A percentile compares a stretch with the other conserved stretches of the same genome.
These are phyloP conservation scores for Pseudomassariella vexata DNA, from an alignment of 2,329 filamentous ascomycete genomes.

Conservation along the genomic window DNA sequence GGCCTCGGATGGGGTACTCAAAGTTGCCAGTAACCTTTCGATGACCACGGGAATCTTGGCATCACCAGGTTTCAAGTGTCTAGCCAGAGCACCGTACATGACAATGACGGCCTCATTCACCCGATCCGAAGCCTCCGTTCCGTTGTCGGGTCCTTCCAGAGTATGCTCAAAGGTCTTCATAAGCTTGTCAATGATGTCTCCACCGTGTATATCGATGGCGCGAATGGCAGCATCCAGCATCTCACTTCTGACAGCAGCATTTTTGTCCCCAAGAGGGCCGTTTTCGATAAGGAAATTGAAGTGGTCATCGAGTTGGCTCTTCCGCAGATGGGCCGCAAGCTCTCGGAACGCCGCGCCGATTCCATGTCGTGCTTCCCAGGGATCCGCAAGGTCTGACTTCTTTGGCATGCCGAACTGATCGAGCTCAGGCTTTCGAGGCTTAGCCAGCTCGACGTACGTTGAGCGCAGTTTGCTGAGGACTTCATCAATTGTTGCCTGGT, in stretches of 20 bases:
- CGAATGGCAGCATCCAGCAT: slow-evolving; percentile 88
- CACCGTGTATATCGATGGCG: slow-evolving; percentile 76
- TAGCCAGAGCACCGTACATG: slow-evolving; percentile 88
- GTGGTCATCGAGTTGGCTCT: slow-evolving; percentile 67
- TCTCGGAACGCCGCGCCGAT: slow-evolving; percentile 84
- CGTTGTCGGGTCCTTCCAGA: slow-evolving; percentile 78
- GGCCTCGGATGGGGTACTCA: slow-evolving; percentile 91
- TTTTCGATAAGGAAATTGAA: slow-evolving; percentile 80
- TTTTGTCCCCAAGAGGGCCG: slow-evolving; percentile 82
- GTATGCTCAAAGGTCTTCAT: slow-evolving; percentile 90
- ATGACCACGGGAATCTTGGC: slow-evolving; percentile 83
- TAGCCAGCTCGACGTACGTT: slow-evolving; percentile 72
- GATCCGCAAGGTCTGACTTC: slow-evolving; percentile 81
- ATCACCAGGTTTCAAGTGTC: slow-evolving; percentile 82
- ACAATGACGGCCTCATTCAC: slow-evolving; percentile 98
- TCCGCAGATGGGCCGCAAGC: slow-evolving; percentile 64
- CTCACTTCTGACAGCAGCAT: slow-evolving; percentile 69
- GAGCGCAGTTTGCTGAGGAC: slow-evolving; percentile 62
- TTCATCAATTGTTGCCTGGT: slow-evolving; percentile 53
- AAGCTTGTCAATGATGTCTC: slow-evolving; percentile 75
- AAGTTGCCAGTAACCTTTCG: slow-evolving; percentile 74
- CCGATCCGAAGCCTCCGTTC: slow-evolving; percentile 74
- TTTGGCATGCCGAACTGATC: slow-evolving; percentile 93
- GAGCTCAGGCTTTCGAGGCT: slow-evolving; percentile 74
- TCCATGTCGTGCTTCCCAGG: slow-evolving; percentile 87